These are phyloP conservation scores for Trametes elegans DNA, from an alignment of 768 basidiomycete species.

Conservation along the genomic window DNA sequence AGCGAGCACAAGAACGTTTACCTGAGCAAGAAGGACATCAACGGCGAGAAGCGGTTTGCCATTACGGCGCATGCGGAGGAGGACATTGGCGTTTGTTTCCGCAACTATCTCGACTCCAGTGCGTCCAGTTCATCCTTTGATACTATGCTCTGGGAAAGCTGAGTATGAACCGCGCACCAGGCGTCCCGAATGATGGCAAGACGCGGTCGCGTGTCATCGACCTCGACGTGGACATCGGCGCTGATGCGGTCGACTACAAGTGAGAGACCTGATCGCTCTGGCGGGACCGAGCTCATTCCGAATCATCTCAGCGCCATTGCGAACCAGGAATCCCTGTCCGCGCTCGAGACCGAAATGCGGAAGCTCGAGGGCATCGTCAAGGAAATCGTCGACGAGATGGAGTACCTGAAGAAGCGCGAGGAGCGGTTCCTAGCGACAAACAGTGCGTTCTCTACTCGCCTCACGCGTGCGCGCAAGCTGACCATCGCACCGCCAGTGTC, in stretches of 20 bases:
- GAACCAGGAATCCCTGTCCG: constrained; percentile 94
- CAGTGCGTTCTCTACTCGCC: constrained; percentile 47
- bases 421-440: constrained; percentile 87
- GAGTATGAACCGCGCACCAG: constrained; percentile 37
- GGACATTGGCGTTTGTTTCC: constrained; percentile 95
- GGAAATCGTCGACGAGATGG: constrained; percentile 92
- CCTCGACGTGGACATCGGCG: constrained; percentile 96
- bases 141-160: too few relatives aligned
- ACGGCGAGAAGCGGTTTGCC: constrained; percentile 88
- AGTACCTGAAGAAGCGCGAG: constrained; percentile 89
- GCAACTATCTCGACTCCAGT: constrained; percentile 77
- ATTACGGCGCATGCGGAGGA: constrained; percentile 92
- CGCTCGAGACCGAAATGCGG: constrained; percentile 96
- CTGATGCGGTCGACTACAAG: constrained; percentile 99
- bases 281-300: neutral
- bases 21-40: constrained; percentile 83
- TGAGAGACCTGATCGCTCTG: constrained; percentile 43
- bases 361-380: constrained; percentile 94
- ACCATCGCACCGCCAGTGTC: constrained; percentile 56
- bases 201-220: constrained; percentile 73
- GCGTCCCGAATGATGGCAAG: constrained; percentile 43
- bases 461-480: neutral
- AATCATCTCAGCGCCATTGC: constrained; percentile 78
- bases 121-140: constrained; percentile 34
- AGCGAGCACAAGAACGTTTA: constrained; percentile 84